Conservation (phyloP, 352 stramenopile genomes). For the Globisporangium emineosum region DNA sequence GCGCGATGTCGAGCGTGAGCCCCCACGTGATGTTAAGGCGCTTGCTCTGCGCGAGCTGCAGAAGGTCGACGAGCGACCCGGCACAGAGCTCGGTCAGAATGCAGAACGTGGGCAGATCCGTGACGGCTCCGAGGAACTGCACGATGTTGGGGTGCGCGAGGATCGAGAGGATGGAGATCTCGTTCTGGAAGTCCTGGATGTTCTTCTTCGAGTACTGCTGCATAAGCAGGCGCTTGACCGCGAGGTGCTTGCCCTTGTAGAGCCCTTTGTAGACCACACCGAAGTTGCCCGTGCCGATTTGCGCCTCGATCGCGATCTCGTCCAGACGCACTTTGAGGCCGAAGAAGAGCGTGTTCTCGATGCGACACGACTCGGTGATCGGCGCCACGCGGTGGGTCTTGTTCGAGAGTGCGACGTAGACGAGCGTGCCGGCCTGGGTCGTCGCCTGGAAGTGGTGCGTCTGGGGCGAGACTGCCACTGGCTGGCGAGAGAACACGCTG, state of each 20-base stretch:
- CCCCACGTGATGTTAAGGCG: slow-evolving; percentile 74
- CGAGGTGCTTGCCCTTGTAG: slow-evolving; percentile 71
- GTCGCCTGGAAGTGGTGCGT: slow-evolving; percentile 62
- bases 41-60: slow-evolving; percentile 64
- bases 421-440: slow-evolving; percentile 66
- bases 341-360: slow-evolving; percentile 66
- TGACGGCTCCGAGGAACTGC: slow-evolving; percentile 72
- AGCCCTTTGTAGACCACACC: slow-evolving; percentile 77
- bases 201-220: slow-evolving; percentile 56
- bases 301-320: slow-evolving; percentile 62
- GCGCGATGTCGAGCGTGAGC: slow-evolving; percentile 64
- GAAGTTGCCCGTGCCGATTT: slow-evolving; percentile 73
- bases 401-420: slow-evolving; percentile 70
- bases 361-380: slow-evolving; percentile 54
- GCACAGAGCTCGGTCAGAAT: slow-evolving; percentile 72
- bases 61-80: slow-evolving; percentile 59
- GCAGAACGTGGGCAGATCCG: slow-evolving; percentile 68
- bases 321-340: slow-evolving; percentile 61
- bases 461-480: slow-evolving; percentile 55
- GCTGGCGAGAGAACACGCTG: slow-evolving; percentile 44
- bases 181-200: slow-evolving; percentile 72
- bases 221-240: slow-evolving; percentile 61
- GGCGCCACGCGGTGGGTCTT: slow-evolving; percentile 48
- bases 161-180: slow-evolving; percentile 81
- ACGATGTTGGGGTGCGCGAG: slow-evolving; percentile 79